Evolutionary conservation across 176 grass and related monocot genomes (phyloP).

Genomic region (Eleusine coracana): DNA sequence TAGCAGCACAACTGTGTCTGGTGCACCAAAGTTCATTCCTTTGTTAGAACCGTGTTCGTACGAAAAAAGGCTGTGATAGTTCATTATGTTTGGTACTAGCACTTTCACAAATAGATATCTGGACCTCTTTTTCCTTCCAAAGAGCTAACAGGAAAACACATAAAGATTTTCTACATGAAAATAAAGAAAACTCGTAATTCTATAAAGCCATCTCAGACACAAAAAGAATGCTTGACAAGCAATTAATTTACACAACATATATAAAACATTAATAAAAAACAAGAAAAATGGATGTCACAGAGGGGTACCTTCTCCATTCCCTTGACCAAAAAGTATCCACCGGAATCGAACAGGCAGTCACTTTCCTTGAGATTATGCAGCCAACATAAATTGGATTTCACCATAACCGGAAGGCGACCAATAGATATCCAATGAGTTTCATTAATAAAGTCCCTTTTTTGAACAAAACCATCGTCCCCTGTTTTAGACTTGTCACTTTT

Average conservation of each 20-base stretch:
- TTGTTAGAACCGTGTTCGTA: conserved; percentile 8
- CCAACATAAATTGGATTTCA: conserved; percentile 89
- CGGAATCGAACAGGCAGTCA: conserved; percentile 89
- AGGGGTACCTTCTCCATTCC: conserved; percentile 95
- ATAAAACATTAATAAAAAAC: conserved; percentile 31
- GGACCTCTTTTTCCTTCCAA: not conserved
- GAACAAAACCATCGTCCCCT: conserved; percentile 65
- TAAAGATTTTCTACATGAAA: not conserved
- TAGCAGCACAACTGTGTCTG: conserved; percentile 4
- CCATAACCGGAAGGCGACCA: conserved; percentile 84
- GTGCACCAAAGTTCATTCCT: not conserved
- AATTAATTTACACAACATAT: not conserved
- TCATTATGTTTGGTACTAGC: not conserved
- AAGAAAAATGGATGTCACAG: conserved; percentile 24
- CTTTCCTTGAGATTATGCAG: conserved; percentile 52
- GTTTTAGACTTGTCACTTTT: conserved; percentile 84
- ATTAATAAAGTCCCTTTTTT: conserved; percentile 52
- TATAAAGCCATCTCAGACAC: conserved; percentile 7
- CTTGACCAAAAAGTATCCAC: conserved; percentile 98
- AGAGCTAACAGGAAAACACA: conserved; percentile 9
- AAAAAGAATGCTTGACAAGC: conserved; percentile 8
- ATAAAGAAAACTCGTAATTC: not conserved
- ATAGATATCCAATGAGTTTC: conserved; percentile 62
- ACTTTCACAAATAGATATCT: not conserved
- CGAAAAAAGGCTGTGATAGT: not conserved